Conservation (phyloP, 2,329 filamentous ascomycete genomes). For the Lachnellula cervina region DNA sequence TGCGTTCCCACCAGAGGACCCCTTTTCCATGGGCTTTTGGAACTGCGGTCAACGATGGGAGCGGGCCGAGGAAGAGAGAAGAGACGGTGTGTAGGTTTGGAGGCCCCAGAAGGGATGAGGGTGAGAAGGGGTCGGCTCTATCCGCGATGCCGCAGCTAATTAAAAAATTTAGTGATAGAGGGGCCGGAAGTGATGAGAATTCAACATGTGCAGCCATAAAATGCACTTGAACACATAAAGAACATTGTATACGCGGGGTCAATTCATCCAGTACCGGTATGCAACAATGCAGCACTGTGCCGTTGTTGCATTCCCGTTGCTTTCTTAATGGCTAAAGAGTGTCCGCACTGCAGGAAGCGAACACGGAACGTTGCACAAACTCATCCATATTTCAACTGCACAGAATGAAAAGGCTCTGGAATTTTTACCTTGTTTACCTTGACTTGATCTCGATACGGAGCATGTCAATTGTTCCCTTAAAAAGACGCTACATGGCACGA, state of each 20-base stretch:
- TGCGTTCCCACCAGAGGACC: constrained; percentile 3
- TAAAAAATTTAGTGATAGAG: background rate
- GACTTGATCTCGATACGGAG: background rate
- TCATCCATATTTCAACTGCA: constrained; percentile 3
- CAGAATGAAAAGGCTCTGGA: background rate
- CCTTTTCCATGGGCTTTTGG: constrained; percentile 3
- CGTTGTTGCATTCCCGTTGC: constrained; percentile 18
- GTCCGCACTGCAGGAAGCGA: background rate
- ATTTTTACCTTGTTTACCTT: background rate
- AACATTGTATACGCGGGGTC: constrained; percentile 1
- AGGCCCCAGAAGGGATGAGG: background rate
- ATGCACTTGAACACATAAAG: background rate
- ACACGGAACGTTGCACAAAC: constrained; percentile 2
- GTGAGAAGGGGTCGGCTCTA: constrained; percentile 10
- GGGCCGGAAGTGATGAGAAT: background rate
- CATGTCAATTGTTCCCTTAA: too few species aligned
- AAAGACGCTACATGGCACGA: too few species aligned
- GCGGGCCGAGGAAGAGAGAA: constrained; percentile 11
- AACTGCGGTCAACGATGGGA: constrained; percentile 13
- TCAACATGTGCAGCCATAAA: constrained; percentile 1
- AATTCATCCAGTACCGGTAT: constrained; percentile 17
- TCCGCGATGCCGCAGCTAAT: constrained; percentile 6
- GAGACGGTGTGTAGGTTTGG: background rate
- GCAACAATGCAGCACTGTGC: constrained; percentile 10
- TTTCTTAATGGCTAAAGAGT: constrained; percentile 12